Conservation (phyloP, 177 flowering plant species). For the Tripterygium wilfordii region DNA sequence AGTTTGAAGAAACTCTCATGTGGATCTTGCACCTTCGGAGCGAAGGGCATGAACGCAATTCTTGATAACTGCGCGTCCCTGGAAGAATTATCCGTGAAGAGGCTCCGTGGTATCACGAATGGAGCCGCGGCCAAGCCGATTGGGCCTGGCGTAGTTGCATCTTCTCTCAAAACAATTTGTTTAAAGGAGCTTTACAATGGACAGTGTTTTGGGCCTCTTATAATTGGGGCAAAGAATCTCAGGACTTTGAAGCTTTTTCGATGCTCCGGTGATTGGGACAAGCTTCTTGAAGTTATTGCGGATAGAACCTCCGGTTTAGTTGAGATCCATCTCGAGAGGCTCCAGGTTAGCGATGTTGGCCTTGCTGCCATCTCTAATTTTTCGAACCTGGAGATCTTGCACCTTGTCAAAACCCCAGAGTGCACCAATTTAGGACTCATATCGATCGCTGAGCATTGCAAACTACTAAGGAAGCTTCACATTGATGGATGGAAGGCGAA, state of each 20-base stretch:
- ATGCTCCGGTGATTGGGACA: constrained; percentile 91
- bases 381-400: constrained; percentile 61
- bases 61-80: constrained; percentile 56
- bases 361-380: constrained; percentile 53
- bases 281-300: constrained; percentile 36
- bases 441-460: constrained; percentile 63
- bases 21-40: constrained; percentile 80
- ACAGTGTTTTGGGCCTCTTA: constrained; percentile 76
- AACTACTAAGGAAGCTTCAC: constrained; percentile 75
- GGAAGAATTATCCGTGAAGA: constrained; percentile 84
- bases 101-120: constrained; percentile 62
- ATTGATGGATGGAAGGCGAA: constrained; percentile 93
- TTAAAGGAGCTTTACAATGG: constrained; percentile 85
- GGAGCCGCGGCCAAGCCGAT: constrained; percentile 53
- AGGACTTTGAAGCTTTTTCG: constrained; percentile 58
- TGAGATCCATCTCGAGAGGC: constrained; percentile 78
- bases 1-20: constrained; percentile 74
- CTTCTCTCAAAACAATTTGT: constrained; percentile 53
- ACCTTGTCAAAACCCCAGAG: constrained; percentile 80
- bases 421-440: constrained; percentile 65
- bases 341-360: constrained; percentile 80
- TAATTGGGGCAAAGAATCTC: constrained; percentile 59
- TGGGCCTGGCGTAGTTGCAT: constrained; percentile 59
- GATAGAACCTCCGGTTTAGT: constrained; percentile 38
- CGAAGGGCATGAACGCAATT: constrained; percentile 76